Evolutionary conservation across 257 asterid genomes (phyloP), one percentile per base, ranked within the genome.

Genomic region (Nicotiana undulata): DNA sequence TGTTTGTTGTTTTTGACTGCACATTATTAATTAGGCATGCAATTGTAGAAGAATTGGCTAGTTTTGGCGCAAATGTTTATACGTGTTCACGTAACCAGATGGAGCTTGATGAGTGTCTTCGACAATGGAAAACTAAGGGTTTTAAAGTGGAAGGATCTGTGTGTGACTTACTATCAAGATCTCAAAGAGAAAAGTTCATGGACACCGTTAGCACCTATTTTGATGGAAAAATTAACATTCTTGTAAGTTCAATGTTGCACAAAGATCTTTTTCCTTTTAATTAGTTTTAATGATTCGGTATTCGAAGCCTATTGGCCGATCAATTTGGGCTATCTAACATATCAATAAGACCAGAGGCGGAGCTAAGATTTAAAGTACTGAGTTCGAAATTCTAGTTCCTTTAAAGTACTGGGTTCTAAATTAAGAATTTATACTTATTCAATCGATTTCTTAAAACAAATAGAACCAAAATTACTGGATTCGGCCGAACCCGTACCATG

Each of bases 21-120:
- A 37, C 55, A 1, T 26, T 26, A 68, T 18, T 40, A 40, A 34
- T 63, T 72, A 72, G 84, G 46, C 49, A 75, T 61, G 81, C 81
- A 5, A 81, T 59, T 17, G 81, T 81, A 40, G 81, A 81, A 63
- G 81, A 75, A 63, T 26, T 81, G 55, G 81, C 81, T 46, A 53
- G 80, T 58, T 77, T 49, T 22, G 84, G 81, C 49, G 81, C 84
- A 17, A 20, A 8, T 5, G 68, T 81, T 7, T 72, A 81, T 31
- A 81, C 84, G 3, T 75, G 84, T 75, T 60, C 84, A n/a, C 52
- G 65, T 61, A 76, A 49, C 46, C 75, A 82, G 76, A 31, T 34
- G 31, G 77, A 82, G 72, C 81, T 82, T 20, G 76, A 82, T 49
- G 61, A 82, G 20, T 75, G 84, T 46, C 53, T 82, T 51, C 56